Conservation (phyloP, 1,139 yeast genomes). For the Suhomyces kunorum region DNA sequence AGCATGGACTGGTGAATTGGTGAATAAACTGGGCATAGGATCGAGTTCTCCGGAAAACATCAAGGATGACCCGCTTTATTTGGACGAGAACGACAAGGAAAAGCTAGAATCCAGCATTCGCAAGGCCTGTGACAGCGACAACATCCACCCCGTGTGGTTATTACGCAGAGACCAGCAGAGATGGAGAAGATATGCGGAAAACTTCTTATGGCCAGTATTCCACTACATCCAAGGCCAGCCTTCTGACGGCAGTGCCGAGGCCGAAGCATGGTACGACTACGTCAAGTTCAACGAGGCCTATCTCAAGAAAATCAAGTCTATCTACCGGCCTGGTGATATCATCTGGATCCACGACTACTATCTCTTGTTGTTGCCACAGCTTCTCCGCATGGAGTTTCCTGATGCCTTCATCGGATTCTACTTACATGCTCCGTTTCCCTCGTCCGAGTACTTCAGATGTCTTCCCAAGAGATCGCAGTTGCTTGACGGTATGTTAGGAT, state of each 20-base stretch:
- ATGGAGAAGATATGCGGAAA: conserved; percentile 90
- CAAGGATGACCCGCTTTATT: conserved; percentile 60
- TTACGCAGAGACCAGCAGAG: conserved; percentile 68
- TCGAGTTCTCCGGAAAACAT: conserved; percentile 28
- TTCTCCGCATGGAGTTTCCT: conserved; percentile 79
- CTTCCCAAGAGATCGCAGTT: conserved; percentile 78
- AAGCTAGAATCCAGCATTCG: conserved; percentile 47
- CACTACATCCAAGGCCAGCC: conserved; percentile 82
- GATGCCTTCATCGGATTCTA: conserved; percentile 81
- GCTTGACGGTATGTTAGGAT: conserved; percentile 88
- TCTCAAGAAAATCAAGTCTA: conserved; percentile 69
- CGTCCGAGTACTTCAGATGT: conserved; percentile 91
- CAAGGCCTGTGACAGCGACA: conserved; percentile 45
- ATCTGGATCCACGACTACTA: conserved; percentile 97
- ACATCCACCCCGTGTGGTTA: conserved; percentile 85
- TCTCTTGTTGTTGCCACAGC: conserved; percentile 77
- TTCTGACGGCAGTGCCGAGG: conserved; percentile 66
- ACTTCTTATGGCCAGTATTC: conserved; percentile 89
- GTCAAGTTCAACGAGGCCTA: conserved; percentile 89
- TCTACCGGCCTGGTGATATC: conserved; percentile 87
- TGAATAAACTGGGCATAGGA: conserved; percentile 34
- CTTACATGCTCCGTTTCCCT: conserved; percentile 90
- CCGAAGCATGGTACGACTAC: conserved; percentile 88
- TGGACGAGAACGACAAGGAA: conserved; percentile 57
- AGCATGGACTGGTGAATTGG: conserved; percentile 95